Evolutionary conservation across 1,139 yeast species (phyloP), one percentile per base, ranked within the genome.

Genomic region (Suhomyces taliae): DNA sequence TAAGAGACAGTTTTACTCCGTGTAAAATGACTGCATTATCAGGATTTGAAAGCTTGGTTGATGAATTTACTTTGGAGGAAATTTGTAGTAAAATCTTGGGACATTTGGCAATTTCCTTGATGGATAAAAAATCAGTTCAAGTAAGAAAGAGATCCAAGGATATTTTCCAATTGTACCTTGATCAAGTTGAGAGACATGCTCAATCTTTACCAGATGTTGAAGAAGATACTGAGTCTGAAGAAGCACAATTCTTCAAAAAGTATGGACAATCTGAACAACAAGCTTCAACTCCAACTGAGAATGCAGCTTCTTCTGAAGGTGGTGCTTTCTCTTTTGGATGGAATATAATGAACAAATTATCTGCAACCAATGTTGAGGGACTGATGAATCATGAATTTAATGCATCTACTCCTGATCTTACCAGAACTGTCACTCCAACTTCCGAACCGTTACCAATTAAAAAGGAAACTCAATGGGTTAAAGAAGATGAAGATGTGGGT

Each of bases 11-110:
- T 0, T 85, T 84, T 59, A 76, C 84, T 6, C 91, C 88, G 8
- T 83, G 96, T 24, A 79, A 95, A 53, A 67, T 86, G 62, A 88
- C 87, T 5, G 90, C 97, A 0, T 72, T 93, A 36, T 70, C 83
- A 51, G 96, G 97, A 1, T 79, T 93, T 53, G 81, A 79, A 41
- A 73, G 78, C 11, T 78, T 89, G 24, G 71, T 84, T 29, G 84
- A 83, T 8, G 81, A 78, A 43, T 90, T 90, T 58, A 71, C 86
- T 0, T 83, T 90, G 3, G 87, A 82, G 27, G 87, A 90, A 44
- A 85, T 90, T 47, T 88, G 96, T 52, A 81, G 84, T 34, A 88
- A 86, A 60, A 79, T 91, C n/a, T 67, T 93, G 50, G 95, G 96
- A 0, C 90, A 90, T 7, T 78, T 93, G 50, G 91, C 96, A 0